Base-by-base conservation (phyloP, 2,329 filamentous ascomycete genomes). In the Purpureocillium lavendulum region DNA sequence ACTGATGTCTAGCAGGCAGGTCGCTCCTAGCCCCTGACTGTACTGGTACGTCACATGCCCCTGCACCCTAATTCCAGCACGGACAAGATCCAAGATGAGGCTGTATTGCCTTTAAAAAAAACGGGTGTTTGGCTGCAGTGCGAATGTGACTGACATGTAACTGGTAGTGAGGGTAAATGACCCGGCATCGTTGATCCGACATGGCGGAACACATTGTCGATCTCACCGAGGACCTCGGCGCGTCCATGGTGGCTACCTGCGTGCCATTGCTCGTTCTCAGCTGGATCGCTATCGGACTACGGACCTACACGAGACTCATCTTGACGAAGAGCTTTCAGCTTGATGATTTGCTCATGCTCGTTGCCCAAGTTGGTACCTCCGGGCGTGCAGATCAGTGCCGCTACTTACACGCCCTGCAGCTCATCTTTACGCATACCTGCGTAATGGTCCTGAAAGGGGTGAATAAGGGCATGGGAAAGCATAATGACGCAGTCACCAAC, bases 341-440 rank as follows among this genome's bases (percentile, higher is more conserved):
- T 13, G 71, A 75, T 52, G 71, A 75, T 56, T 74, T 70, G 69
- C 56, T 73, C 45, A 74, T 75, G 69, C 45, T 73, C 33, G 48
- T 65, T 41, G 62, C 65, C 21, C 69, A 70, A 58, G 69, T 72
- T 54, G 7, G 40, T 38, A 12, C 14, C 24, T 11, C 4, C 21
- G 6, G 21, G 21, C 21, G 14, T 4, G 15, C 38, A 36, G 28
- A 6, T 8, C 36, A 14, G 30, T 4, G 12, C 36, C 12, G 29
- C 2, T 36, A 41, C 18, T 26, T 26, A 26, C 10, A 26, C 21
- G 21, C 11, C 29, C 2, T 36, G 41, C 18, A 73, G 67, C 36
- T 53, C 11, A 59, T 69, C 32, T 74, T 73, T 44, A 72, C 69
- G 0, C 37, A 65, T 7, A 68, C 68, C 15, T 73, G 69, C 43